These are phyloP conservation scores for Musa acuminata DNA, from an alignment of 176 grass and related monocot species.

Conservation along the genomic window DNA sequence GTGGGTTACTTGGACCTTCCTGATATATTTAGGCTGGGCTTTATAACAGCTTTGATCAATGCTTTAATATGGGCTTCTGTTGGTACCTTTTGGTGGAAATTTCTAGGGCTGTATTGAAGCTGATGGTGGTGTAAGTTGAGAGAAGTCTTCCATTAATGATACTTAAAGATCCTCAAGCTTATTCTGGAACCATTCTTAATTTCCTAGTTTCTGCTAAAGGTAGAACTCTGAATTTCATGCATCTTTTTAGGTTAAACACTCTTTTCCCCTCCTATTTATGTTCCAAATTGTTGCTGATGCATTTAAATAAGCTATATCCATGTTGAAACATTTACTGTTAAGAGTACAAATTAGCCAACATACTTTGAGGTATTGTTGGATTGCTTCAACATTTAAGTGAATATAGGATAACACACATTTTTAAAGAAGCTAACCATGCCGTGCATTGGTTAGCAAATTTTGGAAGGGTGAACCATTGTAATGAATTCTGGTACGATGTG, in stretches of 20 bases:
- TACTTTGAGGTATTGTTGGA: too few species aligned
- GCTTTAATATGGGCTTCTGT: constrained; percentile 57
- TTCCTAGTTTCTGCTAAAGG: neutral
- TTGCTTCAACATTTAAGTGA: too few species aligned
- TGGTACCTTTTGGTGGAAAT: constrained; percentile 87
- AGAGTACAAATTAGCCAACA: too few species aligned
- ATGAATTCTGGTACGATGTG: too few species aligned
- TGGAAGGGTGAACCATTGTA: too few species aligned
- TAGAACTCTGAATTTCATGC: neutral
- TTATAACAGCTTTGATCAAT: constrained; percentile 60
- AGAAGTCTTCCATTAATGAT: neutral
- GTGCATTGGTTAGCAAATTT: too few species aligned
- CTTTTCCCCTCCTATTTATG: too few species aligned
- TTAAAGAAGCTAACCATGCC: too few species aligned
- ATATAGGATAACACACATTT: too few species aligned
- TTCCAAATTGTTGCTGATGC: too few species aligned
- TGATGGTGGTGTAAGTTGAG: neutral
- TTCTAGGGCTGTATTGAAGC: constrained; percentile 69
- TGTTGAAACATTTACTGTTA: too few species aligned
- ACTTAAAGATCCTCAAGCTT: neutral
- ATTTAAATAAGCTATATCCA: too few species aligned
- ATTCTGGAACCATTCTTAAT: neutral
- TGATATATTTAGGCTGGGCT: constrained; percentile 72
- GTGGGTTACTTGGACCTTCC: constrained; percentile 70
- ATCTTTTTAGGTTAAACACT: neutral